These are phyloP conservation scores for Solanum neorickii DNA, from an alignment of 257 asterid species.

Conservation along the genomic window DNA sequence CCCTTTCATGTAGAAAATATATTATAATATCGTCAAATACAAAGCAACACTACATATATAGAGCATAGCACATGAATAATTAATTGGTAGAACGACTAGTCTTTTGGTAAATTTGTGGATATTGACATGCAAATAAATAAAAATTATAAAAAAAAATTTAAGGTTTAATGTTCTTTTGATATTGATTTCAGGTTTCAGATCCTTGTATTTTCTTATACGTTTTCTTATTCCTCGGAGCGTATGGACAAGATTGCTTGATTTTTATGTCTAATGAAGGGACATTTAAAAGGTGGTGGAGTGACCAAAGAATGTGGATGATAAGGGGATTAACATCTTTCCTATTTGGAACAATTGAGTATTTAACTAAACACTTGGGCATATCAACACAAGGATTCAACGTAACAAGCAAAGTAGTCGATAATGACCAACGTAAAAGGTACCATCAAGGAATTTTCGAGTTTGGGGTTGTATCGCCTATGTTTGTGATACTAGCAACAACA, in stretches of 20 bases:
- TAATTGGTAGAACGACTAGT: not conserved
- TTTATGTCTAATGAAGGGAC: constrained; percentile 41
- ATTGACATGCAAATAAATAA: not conserved
- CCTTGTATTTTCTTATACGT: constrained; percentile 40
- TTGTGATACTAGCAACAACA: not conserved
- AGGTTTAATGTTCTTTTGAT: not conserved
- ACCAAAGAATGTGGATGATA: constrained; percentile 74
- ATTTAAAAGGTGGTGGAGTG: constrained; percentile 57
- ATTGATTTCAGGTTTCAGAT: constrained; percentile 32
- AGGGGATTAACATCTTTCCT: constrained; percentile 37
- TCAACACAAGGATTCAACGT: constrained; percentile 42
- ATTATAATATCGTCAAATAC: not conserved
- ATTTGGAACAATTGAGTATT: constrained; percentile 45
- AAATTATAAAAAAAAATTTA: not conserved
- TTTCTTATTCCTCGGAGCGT: constrained; percentile 56
- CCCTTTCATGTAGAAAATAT: not conserved
- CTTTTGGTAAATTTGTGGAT: not conserved
- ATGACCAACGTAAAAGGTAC: constrained; percentile 43
- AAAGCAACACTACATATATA: not conserved
- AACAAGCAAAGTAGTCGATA: constrained; percentile 56
- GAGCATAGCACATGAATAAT: not conserved
- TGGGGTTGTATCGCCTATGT: constrained; percentile 54
- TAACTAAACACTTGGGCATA: constrained; percentile 39
- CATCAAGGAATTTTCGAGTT: constrained; percentile 48
- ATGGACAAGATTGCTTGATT: constrained; percentile 48